Conservation (phyloP, 257 asterid species). For the Buddleja alternifolia region DNA sequence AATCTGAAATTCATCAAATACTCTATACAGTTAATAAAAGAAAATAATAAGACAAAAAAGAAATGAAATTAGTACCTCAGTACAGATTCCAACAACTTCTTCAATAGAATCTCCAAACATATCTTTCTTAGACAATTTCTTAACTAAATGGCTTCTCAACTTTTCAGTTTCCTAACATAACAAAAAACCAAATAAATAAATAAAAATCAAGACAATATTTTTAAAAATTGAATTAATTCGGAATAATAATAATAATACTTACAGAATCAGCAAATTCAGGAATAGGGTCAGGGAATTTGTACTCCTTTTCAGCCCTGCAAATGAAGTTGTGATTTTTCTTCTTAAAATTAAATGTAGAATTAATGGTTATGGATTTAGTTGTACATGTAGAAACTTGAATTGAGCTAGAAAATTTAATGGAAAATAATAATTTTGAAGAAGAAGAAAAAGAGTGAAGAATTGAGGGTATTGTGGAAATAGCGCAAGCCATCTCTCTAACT, state of each 20-base stretch:
- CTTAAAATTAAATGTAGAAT: constrained; percentile 11
- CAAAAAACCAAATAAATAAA: background rate
- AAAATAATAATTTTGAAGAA: constrained; percentile 22
- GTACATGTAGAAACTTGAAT: constrained; percentile 6
- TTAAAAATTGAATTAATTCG: background rate
- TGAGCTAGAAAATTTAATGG: constrained; percentile 16
- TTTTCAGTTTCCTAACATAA: constrained; percentile 75
- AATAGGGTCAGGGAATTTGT: constrained; percentile 93
- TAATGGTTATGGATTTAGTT: constrained; percentile 15
- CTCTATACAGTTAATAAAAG: background rate
- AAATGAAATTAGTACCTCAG: constrained; percentile 52
- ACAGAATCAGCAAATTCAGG: constrained; percentile 95
- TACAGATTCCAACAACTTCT: constrained; percentile 82
- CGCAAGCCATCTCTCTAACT: constrained; percentile 38
- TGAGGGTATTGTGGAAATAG: constrained; percentile 27
- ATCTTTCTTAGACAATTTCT: constrained; percentile 80
- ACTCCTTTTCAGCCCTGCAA: constrained; percentile 79
- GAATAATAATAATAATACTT: constrained; percentile 20
- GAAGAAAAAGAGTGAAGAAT: constrained; percentile 19
- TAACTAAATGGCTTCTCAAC: constrained; percentile 63
- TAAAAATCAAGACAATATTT: background rate
- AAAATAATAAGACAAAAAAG: background rate
- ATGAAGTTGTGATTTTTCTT: constrained; percentile 33
- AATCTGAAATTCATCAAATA: background rate
- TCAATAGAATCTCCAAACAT: constrained; percentile 75